Base-by-base conservation (phyloP, 176 grass and related monocot genomes). In the Neostapfia colusana region DNA sequence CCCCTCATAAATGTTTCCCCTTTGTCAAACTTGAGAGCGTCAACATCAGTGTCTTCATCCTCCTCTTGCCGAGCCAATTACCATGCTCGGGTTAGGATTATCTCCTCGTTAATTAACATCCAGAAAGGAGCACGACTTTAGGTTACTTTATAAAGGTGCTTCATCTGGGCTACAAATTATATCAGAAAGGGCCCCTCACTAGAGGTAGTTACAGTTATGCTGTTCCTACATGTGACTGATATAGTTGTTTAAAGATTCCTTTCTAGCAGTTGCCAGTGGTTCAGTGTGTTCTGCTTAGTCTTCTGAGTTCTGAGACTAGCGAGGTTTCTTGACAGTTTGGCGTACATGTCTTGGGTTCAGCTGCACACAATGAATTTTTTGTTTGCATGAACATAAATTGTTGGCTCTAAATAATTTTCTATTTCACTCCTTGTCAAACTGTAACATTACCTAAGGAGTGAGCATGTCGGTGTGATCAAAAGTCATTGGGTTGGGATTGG, bases 201-300 rank as follows among this genome's bases (percentile, higher is more conserved):
- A 69, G 65, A 62, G 64, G 65, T 53, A 63, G 55, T 70, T 70
- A 70, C 43, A 70, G 73, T 77, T 70, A 70, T 8, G 43, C 23
- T 70, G 42, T 63, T 63, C 57, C 31, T 51, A 42, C 42, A 77
- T 70, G 73, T 63, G 82, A 75, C 26, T 69, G 42, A 28, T 49
- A 59, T 48, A 76, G 51, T 62, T 69, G 8, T 27, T 48, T 31
- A 82, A 67, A 56, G 13, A 45, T 43, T 46, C 26, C 24, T 50
- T 55, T 49, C 28, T 43, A 61, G 25, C 0, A 61, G 8, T 75
- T 57, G 38, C 24, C 74, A 75, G 81, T 59, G 72, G 48, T 48
- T 20, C 39, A 17, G 41, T 36, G 27, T 17, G 4, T 3, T 63
- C 24, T 54, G 6, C 56, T 35, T 63, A 49, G 26, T 76, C 73